Evolutionary conservation across 164 flowering plant species (phyloP), one percentile per base, ranked within the genome.

Genomic region (Sedum album): DNA sequence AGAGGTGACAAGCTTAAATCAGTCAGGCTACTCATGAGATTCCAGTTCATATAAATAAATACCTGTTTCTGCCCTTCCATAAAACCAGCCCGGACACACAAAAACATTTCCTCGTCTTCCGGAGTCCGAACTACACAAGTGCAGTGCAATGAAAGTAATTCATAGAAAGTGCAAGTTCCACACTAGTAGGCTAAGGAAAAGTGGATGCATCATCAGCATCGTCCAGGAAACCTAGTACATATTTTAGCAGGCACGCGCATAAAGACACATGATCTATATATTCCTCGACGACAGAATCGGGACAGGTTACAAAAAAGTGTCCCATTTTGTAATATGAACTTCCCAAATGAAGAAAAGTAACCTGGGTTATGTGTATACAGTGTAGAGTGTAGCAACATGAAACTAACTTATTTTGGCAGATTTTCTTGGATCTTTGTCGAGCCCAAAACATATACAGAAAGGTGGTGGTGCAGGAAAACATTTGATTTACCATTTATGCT

Each of bases 11-110:
- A 78, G 72, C 72, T 72, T 48, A 78, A 74, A 38, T 73, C 80
- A 70, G 85, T 77, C 15, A 86, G 77, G 82, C 86, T 88, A 49
- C 86, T 88, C 18, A 77, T 85, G 85, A 66, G 79, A 53, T 88
- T 88, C 68, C 70, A 80, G 65, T 83, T 86, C 49, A 76, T 73
- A 68, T 83, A 75, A 53, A 5, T 2, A 48, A 48, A n/a, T n/a
- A n/a, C n/a, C n/a, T n/a, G n/a, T n/a, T n/a, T n/a, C n/a, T n/a
- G n/a, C n/a, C n/a, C n/a, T n/a, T n/a, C n/a, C n/a, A n/a, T n/a
- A n/a, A 44, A 17, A 35, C 18, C 4, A 4, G n/a, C 18, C 48
- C 4, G 5, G 0, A 1, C 46, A 41, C 11, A 9, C 15, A 41
- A 41, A 2, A 11, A 41, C 11, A 41, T 7, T 11, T 41, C 46